Conservation (phyloP, 2,329 filamentous ascomycete species). For the Penicillium decumbens region DNA sequence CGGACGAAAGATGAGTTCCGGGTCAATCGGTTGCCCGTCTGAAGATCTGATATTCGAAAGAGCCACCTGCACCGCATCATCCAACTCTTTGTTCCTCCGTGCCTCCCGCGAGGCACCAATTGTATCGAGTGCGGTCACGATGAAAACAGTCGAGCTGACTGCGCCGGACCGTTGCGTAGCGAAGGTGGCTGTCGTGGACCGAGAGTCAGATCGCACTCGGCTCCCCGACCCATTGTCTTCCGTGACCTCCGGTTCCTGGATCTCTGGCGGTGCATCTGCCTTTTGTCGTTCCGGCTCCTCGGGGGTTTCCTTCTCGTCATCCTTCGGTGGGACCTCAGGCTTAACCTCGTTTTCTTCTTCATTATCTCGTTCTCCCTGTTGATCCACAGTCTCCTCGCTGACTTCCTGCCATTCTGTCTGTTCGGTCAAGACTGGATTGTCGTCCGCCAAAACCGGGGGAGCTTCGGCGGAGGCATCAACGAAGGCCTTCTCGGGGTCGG, state of each 20-base stretch:
- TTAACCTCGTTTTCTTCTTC: constrained; percentile 23
- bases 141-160: constrained; percentile 93
- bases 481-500: constrained; percentile 28
- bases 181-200: constrained; percentile 54
- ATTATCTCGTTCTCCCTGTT: constrained; percentile 7
- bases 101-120: constrained; percentile 91
- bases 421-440: constrained; percentile 31
- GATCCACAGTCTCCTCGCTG: constrained; percentile 16
- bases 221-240: constrained; percentile 22
- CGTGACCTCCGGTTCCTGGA: constrained; percentile 18
- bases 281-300: constrained; percentile 19
- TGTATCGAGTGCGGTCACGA: constrained; percentile 85
- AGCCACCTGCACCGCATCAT: constrained; percentile 74
- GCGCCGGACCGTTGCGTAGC: constrained; percentile 54
- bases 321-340: constrained; percentile 25
- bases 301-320: constrained; percentile 21
- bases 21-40: constrained; percentile 75
- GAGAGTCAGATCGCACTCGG: constrained; percentile 56
- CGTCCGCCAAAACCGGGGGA: constrained; percentile 24
- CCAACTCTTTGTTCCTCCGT: constrained; percentile 75
- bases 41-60: constrained; percentile 80
- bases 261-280: constrained; percentile 17
- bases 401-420: constrained; percentile 30
- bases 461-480: constrained; percentile 28
- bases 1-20: constrained; percentile 86